phyloP scores from a whole-genome alignment of 805 yeast genomes.

The Schwanniomyces polymorphus region DNA sequence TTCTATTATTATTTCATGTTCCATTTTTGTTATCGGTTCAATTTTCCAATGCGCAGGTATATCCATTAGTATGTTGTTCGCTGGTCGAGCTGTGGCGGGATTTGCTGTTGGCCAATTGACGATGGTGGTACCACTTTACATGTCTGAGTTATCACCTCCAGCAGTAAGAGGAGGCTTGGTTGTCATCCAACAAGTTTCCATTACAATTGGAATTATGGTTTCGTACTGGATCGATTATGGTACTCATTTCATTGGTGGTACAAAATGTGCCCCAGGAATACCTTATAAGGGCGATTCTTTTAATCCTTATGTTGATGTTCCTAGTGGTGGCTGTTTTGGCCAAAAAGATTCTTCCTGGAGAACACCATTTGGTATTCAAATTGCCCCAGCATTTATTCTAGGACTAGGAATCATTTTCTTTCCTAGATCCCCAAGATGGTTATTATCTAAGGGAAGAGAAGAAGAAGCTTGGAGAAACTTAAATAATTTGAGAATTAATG shows the following conservation, averaged over 20 bases:
- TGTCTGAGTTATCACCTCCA: slow-evolving; percentile 64
- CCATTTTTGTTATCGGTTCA: slow-evolving; percentile 60
- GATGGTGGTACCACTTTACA: slow-evolving; percentile 79
- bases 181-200: slow-evolving; percentile 66
- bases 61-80: slow-evolving; percentile 60
- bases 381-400: slow-evolving; percentile 47
- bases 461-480: slow-evolving; percentile 43
- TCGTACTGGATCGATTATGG: slow-evolving; percentile 79
- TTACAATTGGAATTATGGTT: slow-evolving; percentile 64
- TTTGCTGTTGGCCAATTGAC: slow-evolving; percentile 75
- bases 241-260: slow-evolving; percentile 53
- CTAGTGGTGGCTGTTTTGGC: slow-evolving; percentile 18
- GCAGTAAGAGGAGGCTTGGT: slow-evolving; percentile 67
- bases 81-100: slow-evolving; percentile 72
- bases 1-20: slow-evolving; percentile 54
- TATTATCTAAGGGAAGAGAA: slow-evolving; percentile 50
- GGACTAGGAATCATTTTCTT: slow-evolving; percentile 39
- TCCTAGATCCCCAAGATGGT: slow-evolving; percentile 56
- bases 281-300: slow-evolving; percentile 12
- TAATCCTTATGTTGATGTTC: slow-evolving; percentile 23
- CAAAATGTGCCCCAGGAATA: slow-evolving; percentile 18
- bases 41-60: slow-evolving; percentile 50
- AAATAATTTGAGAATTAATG: slow-evolving; percentile 17
- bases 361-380: slow-evolving; percentile 49
- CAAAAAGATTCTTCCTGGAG: slow-evolving; percentile 29